Conservation (phyloP, 441 rosid genomes). For the Gossypium davidsonii region DNA sequence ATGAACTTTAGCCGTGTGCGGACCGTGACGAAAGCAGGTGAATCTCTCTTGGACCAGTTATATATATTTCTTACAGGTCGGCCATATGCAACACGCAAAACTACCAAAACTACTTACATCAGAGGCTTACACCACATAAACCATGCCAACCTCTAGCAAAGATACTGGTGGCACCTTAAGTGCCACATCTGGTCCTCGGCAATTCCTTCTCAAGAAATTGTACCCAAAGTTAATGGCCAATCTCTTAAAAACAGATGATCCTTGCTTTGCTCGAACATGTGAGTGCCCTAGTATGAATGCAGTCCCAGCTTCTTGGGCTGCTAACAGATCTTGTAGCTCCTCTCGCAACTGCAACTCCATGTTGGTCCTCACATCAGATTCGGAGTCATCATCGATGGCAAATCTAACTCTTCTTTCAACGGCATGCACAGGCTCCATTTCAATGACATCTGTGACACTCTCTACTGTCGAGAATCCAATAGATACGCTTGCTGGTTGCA, state of each 20-base stretch:
- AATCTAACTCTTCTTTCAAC: conserved; percentile 63
- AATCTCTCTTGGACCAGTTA: not conserved
- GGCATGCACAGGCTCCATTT: conserved; percentile 44
- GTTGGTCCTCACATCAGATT: conserved; percentile 22
- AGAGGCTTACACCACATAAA: conserved; percentile 60
- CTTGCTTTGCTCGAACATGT: conserved; percentile 83
- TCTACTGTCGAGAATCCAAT: conserved; percentile 59
- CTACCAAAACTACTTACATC: conserved; percentile 10
- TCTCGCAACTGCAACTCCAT: conserved; percentile 35
- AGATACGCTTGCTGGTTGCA: conserved; percentile 66
- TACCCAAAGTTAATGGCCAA: conserved; percentile 75
- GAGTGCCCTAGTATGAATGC: conserved; percentile 94
- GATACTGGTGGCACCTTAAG: conserved; percentile 93
- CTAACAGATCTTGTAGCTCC: conserved; percentile 63
- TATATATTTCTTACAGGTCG: not conserved
- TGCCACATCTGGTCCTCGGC: conserved; percentile 91
- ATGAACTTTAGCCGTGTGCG: not conserved
- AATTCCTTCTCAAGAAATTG: conserved; percentile 82
- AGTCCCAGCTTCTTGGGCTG: conserved; percentile 73
- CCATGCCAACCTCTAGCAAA: conserved; percentile 93
- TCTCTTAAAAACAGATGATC: conserved; percentile 76
- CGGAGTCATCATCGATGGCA: conserved; percentile 45
- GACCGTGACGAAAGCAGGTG: not conserved
- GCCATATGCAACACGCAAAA: conserved; percentile 1
- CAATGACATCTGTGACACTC: conserved; percentile 58